Evolutionary conservation across 202 grass and related monocot genomes (phyloP).

Genomic region (Cymbopogon flexuosus): DNA sequence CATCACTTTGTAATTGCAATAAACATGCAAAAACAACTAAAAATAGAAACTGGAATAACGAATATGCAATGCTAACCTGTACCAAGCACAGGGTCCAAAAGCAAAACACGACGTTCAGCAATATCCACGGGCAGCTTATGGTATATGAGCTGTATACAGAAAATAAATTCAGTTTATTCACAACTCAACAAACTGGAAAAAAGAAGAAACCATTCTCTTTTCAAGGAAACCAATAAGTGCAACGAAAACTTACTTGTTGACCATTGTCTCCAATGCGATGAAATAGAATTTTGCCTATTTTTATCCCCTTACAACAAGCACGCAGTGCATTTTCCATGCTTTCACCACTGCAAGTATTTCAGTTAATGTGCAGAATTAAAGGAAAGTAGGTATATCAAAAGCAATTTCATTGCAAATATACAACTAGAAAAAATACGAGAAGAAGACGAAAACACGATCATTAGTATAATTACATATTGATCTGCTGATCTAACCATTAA

Average conservation of each 20-base stretch:
- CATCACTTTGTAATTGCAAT: background rate
- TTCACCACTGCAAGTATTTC: constrained; percentile 64
- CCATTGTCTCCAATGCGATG: constrained; percentile 77
- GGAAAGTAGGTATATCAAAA: background rate
- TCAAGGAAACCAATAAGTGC: background rate
- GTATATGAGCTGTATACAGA: constrained; percentile 63
- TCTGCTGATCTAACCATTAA: background rate
- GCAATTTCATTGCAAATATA: constrained; percentile 4
- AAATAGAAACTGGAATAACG: background rate
- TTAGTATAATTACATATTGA: background rate
- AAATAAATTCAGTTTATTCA: constrained; percentile 27
- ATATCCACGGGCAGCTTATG: constrained; percentile 85
- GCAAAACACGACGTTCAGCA: constrained; percentile 76
- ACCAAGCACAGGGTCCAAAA: constrained; percentile 94
- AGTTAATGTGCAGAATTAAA: constrained; percentile 18
- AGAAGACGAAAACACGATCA: background rate
- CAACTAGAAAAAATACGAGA: background rate
- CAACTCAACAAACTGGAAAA: background rate
- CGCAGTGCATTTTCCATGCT: constrained; percentile 95
- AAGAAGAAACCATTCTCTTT: constrained; percentile 17
- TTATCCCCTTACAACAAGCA: constrained; percentile 95
- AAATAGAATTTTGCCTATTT: constrained; percentile 97
- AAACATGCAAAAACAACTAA: background rate
- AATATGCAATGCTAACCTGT: constrained; percentile 50
- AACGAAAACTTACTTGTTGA: constrained; percentile 53